These are phyloP conservation scores for Cymbopogon flexuosus DNA, from an alignment of 202 grass and related monocot genomes.

Conservation along the genomic window DNA sequence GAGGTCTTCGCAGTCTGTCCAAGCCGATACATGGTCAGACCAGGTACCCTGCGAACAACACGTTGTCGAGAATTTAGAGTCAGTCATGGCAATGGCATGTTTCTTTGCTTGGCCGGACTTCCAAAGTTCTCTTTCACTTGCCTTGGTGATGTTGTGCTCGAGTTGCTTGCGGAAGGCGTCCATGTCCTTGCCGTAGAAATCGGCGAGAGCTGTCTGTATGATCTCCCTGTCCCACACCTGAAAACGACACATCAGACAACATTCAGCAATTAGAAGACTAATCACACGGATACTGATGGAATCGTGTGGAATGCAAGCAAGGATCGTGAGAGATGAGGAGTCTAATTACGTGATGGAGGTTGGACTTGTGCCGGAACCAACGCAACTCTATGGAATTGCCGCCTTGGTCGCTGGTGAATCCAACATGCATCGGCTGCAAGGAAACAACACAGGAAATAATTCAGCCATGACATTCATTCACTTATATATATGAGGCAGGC, in stretches of 20 bases:
- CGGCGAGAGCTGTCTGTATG: constrained; percentile 60
- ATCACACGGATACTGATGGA: background rate
- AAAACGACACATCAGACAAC: background rate
- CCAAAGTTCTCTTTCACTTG: background rate
- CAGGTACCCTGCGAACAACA: constrained; percentile 35
- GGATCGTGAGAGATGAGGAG: background rate
- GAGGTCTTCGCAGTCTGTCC: constrained; percentile 64
- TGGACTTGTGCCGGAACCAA: constrained; percentile 79
- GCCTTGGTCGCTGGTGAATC: constrained; percentile 77
- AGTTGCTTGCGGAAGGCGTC: constrained; percentile 59
- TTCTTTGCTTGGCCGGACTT: background rate
- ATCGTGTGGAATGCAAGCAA: background rate
- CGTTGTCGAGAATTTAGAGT: background rate
- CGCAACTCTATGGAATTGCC: constrained; percentile 65
- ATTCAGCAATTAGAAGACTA: too few relatives aligned
- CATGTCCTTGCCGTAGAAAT: constrained; percentile 63
- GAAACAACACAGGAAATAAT: background rate
- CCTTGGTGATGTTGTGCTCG: constrained; percentile 52
- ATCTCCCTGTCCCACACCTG: constrained; percentile 96
- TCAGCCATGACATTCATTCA: background rate
- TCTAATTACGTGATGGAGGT: constrained; percentile 58
- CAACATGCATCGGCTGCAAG: constrained; percentile 84
- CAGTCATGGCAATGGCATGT: background rate
- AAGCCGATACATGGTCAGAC: constrained; percentile 59
- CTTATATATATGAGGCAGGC: background rate